Evolutionary conservation across 2,329 filamentous ascomycete genomes (phyloP), one percentile per base, ranked within the genome.

Genomic region (Periconia digitata): DNA sequence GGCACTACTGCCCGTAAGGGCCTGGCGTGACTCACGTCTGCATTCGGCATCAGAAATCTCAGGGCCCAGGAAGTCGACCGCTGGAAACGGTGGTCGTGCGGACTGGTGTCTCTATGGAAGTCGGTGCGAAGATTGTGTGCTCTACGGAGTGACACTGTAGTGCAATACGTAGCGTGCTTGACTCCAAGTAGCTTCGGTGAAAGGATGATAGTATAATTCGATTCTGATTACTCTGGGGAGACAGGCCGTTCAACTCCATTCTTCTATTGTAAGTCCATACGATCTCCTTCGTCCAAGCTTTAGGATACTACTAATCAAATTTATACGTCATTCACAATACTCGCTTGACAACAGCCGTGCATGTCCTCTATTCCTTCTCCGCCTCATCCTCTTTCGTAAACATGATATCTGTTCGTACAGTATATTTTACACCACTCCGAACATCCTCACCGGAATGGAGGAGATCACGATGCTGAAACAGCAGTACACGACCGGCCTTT

Each of bases 141-240:
- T 59, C 87, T 90, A 78, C 79, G 40, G 54, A 58, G 78, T 73
- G 85, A 85, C 85, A 90, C 89, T 91, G 90, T 80, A 94, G 90
- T 92, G 87, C 90, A 90, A 94, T 94, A 90, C 87, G 89, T 88
- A 83, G 89, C 89, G 84, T 92, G 79, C 79, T 75, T 69, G 71
- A 64, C 63, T 63, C 69, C 60, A 62, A 71, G 67, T 69, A 65
- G 64, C 66, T 66, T 67, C 55, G 63, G 62, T 54, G 63, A 66
- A 71, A 65, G 64, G 72, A 69, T 59, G 60, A 72, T 68, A 76
- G 80, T 85, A 85, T 79, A 79, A 90, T 89, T 90, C 87, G 86
- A 92, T 91, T 91, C 88, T 86, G 87, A 90, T 92, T 85, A 91
- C 84, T 90, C 86, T 87, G 85, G 81, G 82, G 84, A 82, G 86